These are phyloP conservation scores for Aspergillus sergii DNA, from an alignment of 2,329 filamentous ascomycete species.

Conservation along the genomic window DNA sequence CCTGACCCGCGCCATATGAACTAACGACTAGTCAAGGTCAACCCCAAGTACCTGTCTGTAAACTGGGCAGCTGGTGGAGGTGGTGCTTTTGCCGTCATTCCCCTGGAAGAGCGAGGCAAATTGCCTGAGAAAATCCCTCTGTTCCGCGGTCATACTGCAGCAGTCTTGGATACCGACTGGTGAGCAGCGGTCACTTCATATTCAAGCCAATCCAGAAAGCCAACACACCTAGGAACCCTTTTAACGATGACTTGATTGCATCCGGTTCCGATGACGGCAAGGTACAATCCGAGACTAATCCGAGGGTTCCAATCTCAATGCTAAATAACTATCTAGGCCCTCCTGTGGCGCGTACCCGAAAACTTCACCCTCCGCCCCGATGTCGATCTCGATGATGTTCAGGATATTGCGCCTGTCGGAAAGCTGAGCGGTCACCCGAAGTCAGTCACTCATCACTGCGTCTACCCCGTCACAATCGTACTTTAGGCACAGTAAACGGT, in stretches of 20 bases:
- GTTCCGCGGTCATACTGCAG: slow-evolving; percentile 93
- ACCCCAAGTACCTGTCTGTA: slow-evolving; percentile 92
- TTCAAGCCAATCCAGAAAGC: slow-evolving; percentile 2
- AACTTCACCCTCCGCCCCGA: slow-evolving; percentile 84
- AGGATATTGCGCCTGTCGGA: slow-evolving; percentile 77
- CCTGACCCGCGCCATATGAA: slow-evolving; percentile 6
- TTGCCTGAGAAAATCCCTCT: slow-evolving; percentile 89
- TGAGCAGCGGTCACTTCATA: slow-evolving; percentile 46
- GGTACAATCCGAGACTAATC: slow-evolving; percentile 41
- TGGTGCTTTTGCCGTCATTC: slow-evolving; percentile 95
- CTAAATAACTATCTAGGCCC: slow-evolving; percentile 57
- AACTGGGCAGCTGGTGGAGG: slow-evolving; percentile 98
- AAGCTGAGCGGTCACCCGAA: slow-evolving; percentile 86
- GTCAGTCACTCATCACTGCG: slow-evolving; percentile 50
- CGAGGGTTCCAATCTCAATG: neutral
- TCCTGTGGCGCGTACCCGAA: slow-evolving; percentile 92
- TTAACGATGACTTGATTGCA: slow-evolving; percentile 89
- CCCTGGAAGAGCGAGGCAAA: slow-evolving; percentile 84
- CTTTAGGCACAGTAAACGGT: slow-evolving; percentile 11
- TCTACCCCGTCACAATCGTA: neutral
- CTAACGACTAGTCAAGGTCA: slow-evolving; percentile 63
- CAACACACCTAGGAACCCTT: slow-evolving; percentile 72
- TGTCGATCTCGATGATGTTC: slow-evolving; percentile 70
- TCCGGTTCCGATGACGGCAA: slow-evolving; percentile 97
- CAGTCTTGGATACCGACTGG: slow-evolving; percentile 98